These are phyloP conservation scores for Eruca vesicaria DNA, from an alignment of 441 rosid genomes.

Conservation along the genomic window DNA sequence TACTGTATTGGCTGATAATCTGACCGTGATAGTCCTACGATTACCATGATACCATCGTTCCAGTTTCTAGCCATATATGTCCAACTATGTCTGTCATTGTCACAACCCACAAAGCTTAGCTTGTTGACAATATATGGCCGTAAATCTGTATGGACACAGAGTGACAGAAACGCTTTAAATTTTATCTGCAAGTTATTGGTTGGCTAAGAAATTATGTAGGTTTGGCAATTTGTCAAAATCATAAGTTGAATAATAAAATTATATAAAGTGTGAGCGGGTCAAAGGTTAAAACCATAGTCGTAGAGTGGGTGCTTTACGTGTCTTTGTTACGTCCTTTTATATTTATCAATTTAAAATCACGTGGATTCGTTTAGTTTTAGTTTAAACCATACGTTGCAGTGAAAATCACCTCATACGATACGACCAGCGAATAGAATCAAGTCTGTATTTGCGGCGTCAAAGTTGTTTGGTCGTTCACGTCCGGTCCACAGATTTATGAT, in stretches of 20 bases:
- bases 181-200: slow-evolving; percentile 6
- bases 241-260: not conserved
- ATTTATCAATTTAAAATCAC: not conserved
- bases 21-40: not conserved
- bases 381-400: slow-evolving; percentile 12
- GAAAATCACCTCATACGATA: not conserved
- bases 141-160: slow-evolving; percentile 4
- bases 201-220: not conserved
- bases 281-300: not conserved
- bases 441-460: slow-evolving; percentile 37
- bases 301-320: slow-evolving; percentile 13
- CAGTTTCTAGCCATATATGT: not conserved
- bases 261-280: not conserved
- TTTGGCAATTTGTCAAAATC: slow-evolving; percentile 10
- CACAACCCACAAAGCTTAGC: not conserved
- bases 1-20: not conserved
- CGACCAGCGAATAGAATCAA: slow-evolving; percentile 4
- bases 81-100: not conserved
- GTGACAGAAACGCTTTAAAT: not conserved
- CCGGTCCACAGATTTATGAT: slow-evolving; percentile 28
- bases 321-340: slow-evolving; percentile 3
- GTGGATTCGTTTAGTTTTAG: not conserved
- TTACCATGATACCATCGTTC: not conserved
- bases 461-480: slow-evolving; percentile 22
- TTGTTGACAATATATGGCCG: not conserved